Conservation (phyloP, 179 eudicot genomes). For the Drosera spatulata region DNA sequence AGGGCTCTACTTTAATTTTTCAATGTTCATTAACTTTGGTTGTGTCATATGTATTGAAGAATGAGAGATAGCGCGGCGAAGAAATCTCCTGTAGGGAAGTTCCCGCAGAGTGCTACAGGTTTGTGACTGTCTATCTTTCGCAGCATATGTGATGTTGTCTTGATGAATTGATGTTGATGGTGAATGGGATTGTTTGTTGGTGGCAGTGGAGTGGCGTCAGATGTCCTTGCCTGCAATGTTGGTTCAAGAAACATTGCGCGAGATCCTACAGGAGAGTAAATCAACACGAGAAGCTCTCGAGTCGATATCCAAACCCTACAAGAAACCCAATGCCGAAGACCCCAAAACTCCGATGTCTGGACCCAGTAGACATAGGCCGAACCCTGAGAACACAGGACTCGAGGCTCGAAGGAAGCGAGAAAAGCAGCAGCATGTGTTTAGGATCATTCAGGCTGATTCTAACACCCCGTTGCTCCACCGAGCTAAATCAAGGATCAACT, state of each 20-base stretch:
- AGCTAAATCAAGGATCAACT: constrained; percentile 65
- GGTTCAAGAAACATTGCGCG: constrained; percentile 71
- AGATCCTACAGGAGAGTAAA: constrained; percentile 62
- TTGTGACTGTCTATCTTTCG: background rate
- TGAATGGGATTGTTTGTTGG: background rate
- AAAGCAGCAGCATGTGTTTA: constrained; percentile 38
- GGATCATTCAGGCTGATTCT: constrained; percentile 28
- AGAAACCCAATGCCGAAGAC: constrained; percentile 21
- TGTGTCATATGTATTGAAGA: constrained; percentile 16
- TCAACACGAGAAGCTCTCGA: constrained; percentile 44
- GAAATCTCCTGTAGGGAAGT: constrained; percentile 60
- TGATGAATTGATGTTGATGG: background rate
- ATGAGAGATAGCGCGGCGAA: constrained; percentile 29
- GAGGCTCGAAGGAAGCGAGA: constrained; percentile 59
- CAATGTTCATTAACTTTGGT: background rate
- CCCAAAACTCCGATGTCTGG: constrained; percentile 62
- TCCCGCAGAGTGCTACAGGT: constrained; percentile 42
- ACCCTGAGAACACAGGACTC: constrained; percentile 36
- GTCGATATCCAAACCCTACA: constrained; percentile 8
- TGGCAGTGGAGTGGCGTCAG: constrained; percentile 70
- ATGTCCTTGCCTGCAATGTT: constrained; percentile 92
- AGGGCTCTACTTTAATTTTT: background rate
- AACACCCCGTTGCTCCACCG: constrained; percentile 29
- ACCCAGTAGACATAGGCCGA: constrained; percentile 23
- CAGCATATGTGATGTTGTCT: background rate